Evolutionary conservation across 108 stramenopile genomes (phyloP), one percentile per base, ranked within the genome.

Genomic region (Mayamaea pseudoterrestris): DNA sequence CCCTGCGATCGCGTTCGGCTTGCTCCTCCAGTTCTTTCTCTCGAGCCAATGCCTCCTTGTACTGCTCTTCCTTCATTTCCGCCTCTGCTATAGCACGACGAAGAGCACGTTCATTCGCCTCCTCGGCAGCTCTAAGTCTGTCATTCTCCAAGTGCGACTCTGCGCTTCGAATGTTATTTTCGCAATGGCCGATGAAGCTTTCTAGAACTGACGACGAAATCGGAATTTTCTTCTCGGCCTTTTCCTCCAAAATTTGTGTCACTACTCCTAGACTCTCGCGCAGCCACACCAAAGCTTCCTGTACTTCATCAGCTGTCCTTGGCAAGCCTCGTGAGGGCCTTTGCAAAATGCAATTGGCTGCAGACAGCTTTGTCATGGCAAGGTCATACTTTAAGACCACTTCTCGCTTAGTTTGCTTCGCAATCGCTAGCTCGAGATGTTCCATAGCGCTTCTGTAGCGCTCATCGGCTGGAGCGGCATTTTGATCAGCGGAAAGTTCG

Each of bases 401-500:
- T 35, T 80, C 73, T 46, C 66, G 74, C 41, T 69, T 73, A 30
- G 78, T 76, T 30, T 51, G 47, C 39, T 70, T 55, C 3, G 40
- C 30, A 23, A 83, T 56, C 8, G 83, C 83, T 55, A 64, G 45
- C 47, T 83, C 71, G 13, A 89, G 58, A 51, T 79, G 61, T 55
- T 80, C 63, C 47, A 83, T 81, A 35, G 79, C 80, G 36, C 73
- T 74, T 41, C 74, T 51, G 59, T 89, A 89, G 31, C 87, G 63
- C 35, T 76, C 82, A 42, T 89, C 87, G n/a, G 87, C 87, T 1
- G 87, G 87, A 1, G 87, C 87, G 42, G 87, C 87, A 49, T 79
- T 78, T 18, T 70, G 57, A 46, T 89, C 73, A 50, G 81, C 79
- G 66, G 73, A 78, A 12, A 75, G 50, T 47, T 89, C 87, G 5